Evolutionary conservation across 192 early-diverging fungal genomes (phyloP).

Genomic region (Gryganskiella cystojenkinii): DNA sequence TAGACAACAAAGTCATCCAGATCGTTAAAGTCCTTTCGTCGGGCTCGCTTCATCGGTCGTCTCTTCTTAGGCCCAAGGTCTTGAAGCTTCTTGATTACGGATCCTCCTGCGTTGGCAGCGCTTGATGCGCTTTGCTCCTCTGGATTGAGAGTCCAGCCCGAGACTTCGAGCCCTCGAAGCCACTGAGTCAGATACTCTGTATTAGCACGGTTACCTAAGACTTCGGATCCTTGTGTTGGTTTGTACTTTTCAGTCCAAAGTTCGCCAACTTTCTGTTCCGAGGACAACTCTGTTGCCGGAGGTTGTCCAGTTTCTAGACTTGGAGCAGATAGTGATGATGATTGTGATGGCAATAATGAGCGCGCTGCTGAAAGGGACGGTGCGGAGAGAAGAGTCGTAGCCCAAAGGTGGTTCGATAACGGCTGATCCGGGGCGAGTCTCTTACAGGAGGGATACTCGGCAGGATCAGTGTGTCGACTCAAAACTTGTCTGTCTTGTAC

Average conservation of each 20-base stretch:
- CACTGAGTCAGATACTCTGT: slow-evolving; percentile 48
- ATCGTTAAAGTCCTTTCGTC: slow-evolving; percentile 22
- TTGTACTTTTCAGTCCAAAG: slow-evolving; percentile 49
- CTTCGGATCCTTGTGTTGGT: slow-evolving; percentile 29
- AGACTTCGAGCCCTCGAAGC: slow-evolving; percentile 36
- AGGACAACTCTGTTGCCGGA: neutral
- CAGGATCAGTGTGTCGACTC: neutral
- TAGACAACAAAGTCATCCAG: slow-evolving; percentile 42
- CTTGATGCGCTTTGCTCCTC: slow-evolving; percentile 14
- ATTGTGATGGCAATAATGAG: no score
- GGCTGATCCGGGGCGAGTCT: slow-evolving; percentile 20
- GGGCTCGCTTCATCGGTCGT: slow-evolving; percentile 17
- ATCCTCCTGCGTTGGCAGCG: neutral
- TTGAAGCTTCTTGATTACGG: no score
- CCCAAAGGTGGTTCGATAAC: slow-evolving; percentile 41
- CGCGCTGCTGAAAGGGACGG: no score
- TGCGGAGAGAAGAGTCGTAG: slow-evolving; percentile 12
- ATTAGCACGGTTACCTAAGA: slow-evolving; percentile 30
- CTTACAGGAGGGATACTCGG: slow-evolving; percentile 41
- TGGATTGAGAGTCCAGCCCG: slow-evolving; percentile 48
- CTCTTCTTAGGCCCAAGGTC: slow-evolving; percentile 23
- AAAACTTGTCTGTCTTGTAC: slow-evolving; percentile 18
- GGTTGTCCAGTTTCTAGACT: neutral
- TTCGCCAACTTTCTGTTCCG: slow-evolving; percentile 28
- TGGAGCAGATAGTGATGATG: slow-evolving; percentile 1